Percentiles rank a stretch among this genome's conserved stretches.
phyloP scores from a whole-genome alignment of 345 rosid genomes.

The Barbarea vulgaris region DNA sequence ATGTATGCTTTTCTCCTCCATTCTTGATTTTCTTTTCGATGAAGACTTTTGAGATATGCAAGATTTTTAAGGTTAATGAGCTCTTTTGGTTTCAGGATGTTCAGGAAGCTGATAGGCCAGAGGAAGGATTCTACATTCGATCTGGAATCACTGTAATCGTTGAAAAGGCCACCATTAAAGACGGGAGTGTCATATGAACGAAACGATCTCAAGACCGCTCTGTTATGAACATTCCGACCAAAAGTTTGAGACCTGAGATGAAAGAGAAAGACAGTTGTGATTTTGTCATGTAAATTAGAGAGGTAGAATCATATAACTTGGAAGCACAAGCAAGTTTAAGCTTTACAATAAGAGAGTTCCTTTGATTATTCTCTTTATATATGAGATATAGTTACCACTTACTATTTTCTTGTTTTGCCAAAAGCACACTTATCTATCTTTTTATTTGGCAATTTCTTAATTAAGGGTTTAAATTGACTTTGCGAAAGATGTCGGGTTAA shows the following conservation, averaged over 20 bases:
- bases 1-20: constrained; percentile 48
- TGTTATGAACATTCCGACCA: background rate
- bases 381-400: background rate
- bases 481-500: background rate
- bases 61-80: background rate
- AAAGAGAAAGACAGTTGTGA: background rate
- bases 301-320: background rate
- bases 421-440: too few relatives aligned
- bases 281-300: constrained; percentile 28
- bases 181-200: constrained; percentile 68
- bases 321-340: constrained; percentile 17
- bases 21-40: background rate
- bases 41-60: background rate
- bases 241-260: background rate
- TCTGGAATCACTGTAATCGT: constrained; percentile 68
- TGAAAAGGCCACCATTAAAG: constrained; percentile 88
- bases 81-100: constrained; percentile 53
- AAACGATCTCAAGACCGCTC: background rate
- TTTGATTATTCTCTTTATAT: background rate
- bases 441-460: too few relatives aligned
- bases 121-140: constrained; percentile 81
- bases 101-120: constrained; percentile 82
- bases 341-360: constrained; percentile 18
- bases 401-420: too few relatives aligned
- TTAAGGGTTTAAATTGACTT: background rate